Evolutionary conservation across 164 flowering plant species (phyloP).

Genomic region (Magnolia kwangsiensis): DNA sequence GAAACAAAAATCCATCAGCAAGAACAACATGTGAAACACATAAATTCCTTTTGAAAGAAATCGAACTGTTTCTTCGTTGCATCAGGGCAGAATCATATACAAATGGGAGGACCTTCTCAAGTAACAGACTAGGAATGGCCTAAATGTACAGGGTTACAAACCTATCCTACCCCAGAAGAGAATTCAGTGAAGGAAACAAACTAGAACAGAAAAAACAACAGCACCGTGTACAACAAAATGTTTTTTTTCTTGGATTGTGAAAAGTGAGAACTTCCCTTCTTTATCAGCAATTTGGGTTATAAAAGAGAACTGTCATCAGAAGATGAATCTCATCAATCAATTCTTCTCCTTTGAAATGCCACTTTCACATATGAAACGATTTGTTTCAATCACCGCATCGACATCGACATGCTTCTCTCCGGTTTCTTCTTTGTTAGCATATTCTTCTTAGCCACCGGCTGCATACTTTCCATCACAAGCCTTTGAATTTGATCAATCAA

Average conservation of each 20-base stretch:
- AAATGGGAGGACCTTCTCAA: slow-evolving; percentile 5
- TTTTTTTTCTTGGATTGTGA: no score
- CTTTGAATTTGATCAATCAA: slow-evolving; percentile 64
- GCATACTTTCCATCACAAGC: slow-evolving; percentile 51
- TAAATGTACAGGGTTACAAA: slow-evolving; percentile 4
- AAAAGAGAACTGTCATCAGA: slow-evolving; percentile 24
- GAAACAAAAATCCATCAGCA: no score
- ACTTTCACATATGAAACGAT: slow-evolving; percentile 5
- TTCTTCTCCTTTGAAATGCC: slow-evolving; percentile 1
- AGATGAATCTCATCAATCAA: slow-evolving; percentile 23
- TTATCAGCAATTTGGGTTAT: background rate
- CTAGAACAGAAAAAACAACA: background rate
- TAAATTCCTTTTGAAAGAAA: no score
- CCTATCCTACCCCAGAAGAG: slow-evolving; percentile 7
- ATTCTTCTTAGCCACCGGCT: slow-evolving; percentile 27
- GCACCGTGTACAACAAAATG: background rate
- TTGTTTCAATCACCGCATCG: slow-evolving; percentile 53
- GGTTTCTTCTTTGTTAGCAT: slow-evolving; percentile 51
- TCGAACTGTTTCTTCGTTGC: background rate
- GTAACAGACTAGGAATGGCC: slow-evolving; percentile 3
- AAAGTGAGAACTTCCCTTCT: background rate
- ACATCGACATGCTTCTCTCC: slow-evolving; percentile 65
- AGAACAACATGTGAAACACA: no score
- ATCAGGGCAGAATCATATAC: background rate
- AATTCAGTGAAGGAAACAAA: slow-evolving; percentile 12